Percentiles rank a stretch among this genome's conserved stretches.
Evolutionary conservation across 345 rosid genomes (phyloP).

Genomic region (Erysimum cheiranthoides): DNA sequence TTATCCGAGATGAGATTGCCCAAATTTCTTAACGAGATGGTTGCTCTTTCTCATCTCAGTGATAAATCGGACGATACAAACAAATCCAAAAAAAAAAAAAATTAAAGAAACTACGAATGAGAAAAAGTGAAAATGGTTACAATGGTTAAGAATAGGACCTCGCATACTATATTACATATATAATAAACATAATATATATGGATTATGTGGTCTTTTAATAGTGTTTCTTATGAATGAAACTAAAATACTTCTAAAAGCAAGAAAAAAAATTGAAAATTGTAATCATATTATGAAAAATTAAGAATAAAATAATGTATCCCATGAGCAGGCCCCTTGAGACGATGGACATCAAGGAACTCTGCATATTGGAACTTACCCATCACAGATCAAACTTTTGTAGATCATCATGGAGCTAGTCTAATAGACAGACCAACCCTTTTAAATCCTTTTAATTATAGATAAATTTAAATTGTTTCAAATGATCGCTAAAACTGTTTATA

Average conservation of each 20-base stretch:
- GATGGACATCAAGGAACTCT: too few relatives aligned
- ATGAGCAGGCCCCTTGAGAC: too few relatives aligned
- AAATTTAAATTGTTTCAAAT: not conserved
- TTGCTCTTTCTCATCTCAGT: conserved; percentile 1
- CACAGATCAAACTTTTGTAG: not conserved
- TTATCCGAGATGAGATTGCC: conserved; percentile 1
- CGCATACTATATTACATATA: too few relatives aligned
- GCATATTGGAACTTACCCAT: not conserved
- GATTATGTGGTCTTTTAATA: too few relatives aligned
- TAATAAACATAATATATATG: too few relatives aligned
- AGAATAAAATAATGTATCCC: too few relatives aligned
- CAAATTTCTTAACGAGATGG: not conserved
- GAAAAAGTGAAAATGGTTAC: not conserved
- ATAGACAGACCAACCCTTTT: not conserved
- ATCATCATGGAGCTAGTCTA: not conserved
- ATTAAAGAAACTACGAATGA: not conserved
- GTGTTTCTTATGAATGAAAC: too few relatives aligned
- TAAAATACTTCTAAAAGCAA: too few relatives aligned
- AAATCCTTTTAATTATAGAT: not conserved
- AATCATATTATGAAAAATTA: too few relatives aligned
- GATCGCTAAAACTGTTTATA: not conserved
- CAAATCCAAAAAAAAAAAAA: not conserved
- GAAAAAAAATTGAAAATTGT: too few relatives aligned
- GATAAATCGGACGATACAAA: not conserved
- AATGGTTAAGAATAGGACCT: too few relatives aligned